Evolutionary conservation across 768 basidiomycete species (phyloP), one percentile per base, ranked within the genome.

Genomic region (Psilocybe subaeruginosa): DNA sequence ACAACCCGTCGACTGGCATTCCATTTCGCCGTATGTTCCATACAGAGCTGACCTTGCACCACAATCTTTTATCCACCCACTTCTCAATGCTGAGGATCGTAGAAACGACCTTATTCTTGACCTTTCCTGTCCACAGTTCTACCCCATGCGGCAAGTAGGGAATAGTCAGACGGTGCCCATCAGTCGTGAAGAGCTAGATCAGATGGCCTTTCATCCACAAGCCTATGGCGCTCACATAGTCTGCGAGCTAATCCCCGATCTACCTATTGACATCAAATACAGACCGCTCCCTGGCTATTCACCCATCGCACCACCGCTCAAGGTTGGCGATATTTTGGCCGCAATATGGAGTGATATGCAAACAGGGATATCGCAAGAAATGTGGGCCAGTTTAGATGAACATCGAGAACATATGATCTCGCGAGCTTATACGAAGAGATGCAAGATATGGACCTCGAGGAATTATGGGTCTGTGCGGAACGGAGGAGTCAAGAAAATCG

Each of bases 401-500:
- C 47, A 65, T 11, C 70, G 77, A 50, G 73, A 75, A 69, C 63
- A 66, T 23, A 68, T 61, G 16, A 71, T 82, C 1, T 65, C 75
- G 16, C 72, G 69, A 49, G 78, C 81, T 6, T 83, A 77, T 56
- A 72, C 72, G 50, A 69, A 66, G 58, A 67, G 82, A 54, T 82
- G 79, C 64, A 74, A 69, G 35, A 60, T 69, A 65, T 56, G 51
- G 76, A 77, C 33, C 65, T 74, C 51, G 33, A 43, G 41, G n/a
- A 12, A 12, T 5, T 43, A 14, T n/a, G 7, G 7, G 39, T 70
- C 73, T 37, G 77, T 83, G 69, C 69, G 76, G 61, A 75, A 71
- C 12, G 80, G 82, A 72, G 86, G 85, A 0, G 79, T 89, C 16
- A 86, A 83, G 73, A 77, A 84, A 60, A 77, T 89, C 3, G 88